Evolutionary conservation across 768 basidiomycete genomes (phyloP).

Genomic region (Naematelia aurantialba): DNA sequence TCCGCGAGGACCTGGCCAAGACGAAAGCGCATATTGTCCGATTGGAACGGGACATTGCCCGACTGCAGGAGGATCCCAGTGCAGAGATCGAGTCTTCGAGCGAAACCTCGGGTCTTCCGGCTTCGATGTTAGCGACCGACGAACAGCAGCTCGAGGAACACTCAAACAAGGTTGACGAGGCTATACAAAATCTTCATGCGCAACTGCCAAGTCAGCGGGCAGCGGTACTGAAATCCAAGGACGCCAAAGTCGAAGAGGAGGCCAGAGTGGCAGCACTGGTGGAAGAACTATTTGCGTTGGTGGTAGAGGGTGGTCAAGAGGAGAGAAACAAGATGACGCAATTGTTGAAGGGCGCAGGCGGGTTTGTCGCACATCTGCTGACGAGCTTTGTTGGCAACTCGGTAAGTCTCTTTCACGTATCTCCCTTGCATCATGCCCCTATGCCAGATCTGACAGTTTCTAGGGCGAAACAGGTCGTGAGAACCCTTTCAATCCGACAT

Average conservation of each 20-base stretch:
- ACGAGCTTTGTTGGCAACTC: neutral
- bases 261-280: slow-evolving; percentile 17
- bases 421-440: neutral
- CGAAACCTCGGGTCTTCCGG: slow-evolving; percentile 11
- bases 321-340: slow-evolving; percentile 18
- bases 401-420: too few relatives aligned
- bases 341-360: slow-evolving; percentile 21
- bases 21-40: slow-evolving; percentile 30
- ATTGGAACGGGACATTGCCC: slow-evolving; percentile 23
- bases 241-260: slow-evolving; percentile 27
- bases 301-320: slow-evolving; percentile 10
- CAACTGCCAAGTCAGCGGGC: slow-evolving; percentile 13
- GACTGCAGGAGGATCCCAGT: neutral
- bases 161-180: neutral
- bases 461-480: neutral
- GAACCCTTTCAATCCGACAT: slow-evolving; percentile 14
- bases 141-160: neutral
- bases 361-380: slow-evolving; percentile 20
- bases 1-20: slow-evolving; percentile 34
- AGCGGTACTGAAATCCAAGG: slow-evolving; percentile 13
- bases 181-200: neutral
- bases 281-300: slow-evolving; percentile 18
- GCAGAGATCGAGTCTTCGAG: slow-evolving; percentile 3
- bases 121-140: slow-evolving; percentile 8
- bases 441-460: neutral